These are phyloP conservation scores for Selaginella moellendorffii DNA, from an alignment of 75 land plant genomes.

Conservation along the genomic window DNA sequence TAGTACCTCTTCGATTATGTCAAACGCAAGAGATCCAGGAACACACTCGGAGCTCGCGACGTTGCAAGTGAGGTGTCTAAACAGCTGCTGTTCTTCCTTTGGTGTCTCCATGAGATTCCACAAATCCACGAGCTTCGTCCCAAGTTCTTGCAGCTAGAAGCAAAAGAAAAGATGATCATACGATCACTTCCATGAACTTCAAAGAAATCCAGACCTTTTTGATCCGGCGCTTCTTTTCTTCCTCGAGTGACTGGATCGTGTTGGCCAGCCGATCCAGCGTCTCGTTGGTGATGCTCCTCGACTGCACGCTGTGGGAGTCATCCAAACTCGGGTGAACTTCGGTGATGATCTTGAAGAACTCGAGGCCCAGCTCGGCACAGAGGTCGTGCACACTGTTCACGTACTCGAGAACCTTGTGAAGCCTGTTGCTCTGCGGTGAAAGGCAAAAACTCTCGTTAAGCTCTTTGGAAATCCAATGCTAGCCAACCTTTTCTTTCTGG, in stretches of 20 bases:
- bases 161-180: neutral
- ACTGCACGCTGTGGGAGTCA: slow-evolving; percentile 16
- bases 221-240: slow-evolving; percentile 27
- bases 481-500: slow-evolving; percentile 74
- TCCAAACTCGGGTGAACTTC: slow-evolving; percentile 75
- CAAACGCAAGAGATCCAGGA: slow-evolving; percentile 33
- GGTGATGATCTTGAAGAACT: slow-evolving; percentile 36
- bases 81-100: slow-evolving; percentile 32
- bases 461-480: too few species aligned
- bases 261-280: slow-evolving; percentile 38
- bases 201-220: too few species aligned
- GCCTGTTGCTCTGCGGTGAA: slow-evolving; percentile 42
- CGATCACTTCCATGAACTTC: too few species aligned
- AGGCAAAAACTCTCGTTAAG: slow-evolving; percentile 14
- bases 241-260: slow-evolving; percentile 18
- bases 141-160: slow-evolving; percentile 54
- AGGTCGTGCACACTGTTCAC: slow-evolving; percentile 32
- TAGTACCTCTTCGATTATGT: slow-evolving; percentile 54
- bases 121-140: slow-evolving; percentile 38
- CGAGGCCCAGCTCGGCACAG: slow-evolving; percentile 49
- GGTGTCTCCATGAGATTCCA: slow-evolving; percentile 67
- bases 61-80: slow-evolving; percentile 38
- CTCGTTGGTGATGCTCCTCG: slow-evolving; percentile 40
- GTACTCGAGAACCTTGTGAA: slow-evolving; percentile 43
- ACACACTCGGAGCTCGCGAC: slow-evolving; percentile 24